Conservation (phyloP, 257 asterid species). For the Petrea volubilis region DNA sequence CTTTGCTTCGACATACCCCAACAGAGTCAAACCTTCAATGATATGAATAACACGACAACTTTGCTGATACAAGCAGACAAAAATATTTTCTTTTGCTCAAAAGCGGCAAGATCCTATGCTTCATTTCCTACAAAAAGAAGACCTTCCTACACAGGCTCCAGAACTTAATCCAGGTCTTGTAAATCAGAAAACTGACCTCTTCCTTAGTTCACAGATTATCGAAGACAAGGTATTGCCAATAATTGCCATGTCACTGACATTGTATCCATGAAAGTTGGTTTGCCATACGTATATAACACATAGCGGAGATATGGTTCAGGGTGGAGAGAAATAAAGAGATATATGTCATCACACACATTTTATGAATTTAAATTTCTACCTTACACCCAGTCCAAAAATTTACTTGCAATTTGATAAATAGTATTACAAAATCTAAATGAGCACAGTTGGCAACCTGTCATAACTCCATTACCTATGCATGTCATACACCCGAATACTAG, state of each 20-base stretch:
- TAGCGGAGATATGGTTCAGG: neutral
- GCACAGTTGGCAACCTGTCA: constrained; percentile 9
- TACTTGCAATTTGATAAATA: neutral
- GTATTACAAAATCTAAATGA: neutral
- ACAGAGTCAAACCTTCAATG: constrained; percentile 12
- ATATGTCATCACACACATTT: neutral
- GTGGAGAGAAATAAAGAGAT: neutral
- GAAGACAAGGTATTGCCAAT: neutral
- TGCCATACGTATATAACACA: constrained; percentile 4
- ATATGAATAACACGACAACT: constrained; percentile 5
- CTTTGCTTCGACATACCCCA: constrained; percentile 3
- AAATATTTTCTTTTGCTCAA: neutral
- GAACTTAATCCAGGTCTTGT: constrained; percentile 1
- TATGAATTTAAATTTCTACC: constrained; percentile 4
- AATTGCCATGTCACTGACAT: neutral
- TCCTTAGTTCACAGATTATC: neutral
- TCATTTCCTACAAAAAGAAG: neutral
- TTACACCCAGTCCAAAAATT: neutral
- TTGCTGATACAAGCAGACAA: neutral
- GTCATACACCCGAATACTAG: constrained; percentile 80
- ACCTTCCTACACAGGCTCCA: constrained; percentile 8
- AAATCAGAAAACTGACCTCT: neutral
- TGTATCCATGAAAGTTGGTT: neutral
- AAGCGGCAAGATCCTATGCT: neutral
- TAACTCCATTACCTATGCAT: constrained; percentile 75